Percentiles rank a stretch among this genome's conserved stretches.
phyloP scores from a whole-genome alignment of 306 rosid species.

The Sindora glabra region DNA sequence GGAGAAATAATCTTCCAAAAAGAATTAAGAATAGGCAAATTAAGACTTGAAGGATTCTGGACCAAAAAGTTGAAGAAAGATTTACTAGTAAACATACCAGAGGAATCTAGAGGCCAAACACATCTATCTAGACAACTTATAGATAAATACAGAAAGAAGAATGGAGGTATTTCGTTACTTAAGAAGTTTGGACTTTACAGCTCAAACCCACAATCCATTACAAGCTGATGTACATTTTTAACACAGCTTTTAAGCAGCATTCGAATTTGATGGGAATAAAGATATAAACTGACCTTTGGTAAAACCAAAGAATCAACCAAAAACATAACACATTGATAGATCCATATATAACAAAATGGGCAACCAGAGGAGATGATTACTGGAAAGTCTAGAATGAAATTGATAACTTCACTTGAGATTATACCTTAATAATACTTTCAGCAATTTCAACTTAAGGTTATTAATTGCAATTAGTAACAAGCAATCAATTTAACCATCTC shows the following conservation, averaged over 20 bases:
- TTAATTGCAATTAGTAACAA: background rate
- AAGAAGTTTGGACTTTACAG: background rate
- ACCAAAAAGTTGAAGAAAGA: too few species aligned
- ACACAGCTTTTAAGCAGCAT: background rate
- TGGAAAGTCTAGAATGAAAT: background rate
- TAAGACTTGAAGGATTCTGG: too few species aligned
- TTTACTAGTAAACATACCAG: too few species aligned
- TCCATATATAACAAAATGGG: background rate
- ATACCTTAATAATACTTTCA: background rate
- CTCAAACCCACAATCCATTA: too few species aligned
- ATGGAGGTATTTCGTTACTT: background rate
- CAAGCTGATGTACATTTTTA: background rate
- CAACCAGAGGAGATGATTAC: background rate
- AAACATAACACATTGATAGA: background rate
- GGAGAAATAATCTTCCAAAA: too few species aligned
- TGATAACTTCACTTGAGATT: background rate
- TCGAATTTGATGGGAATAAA: background rate
- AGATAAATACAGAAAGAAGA: background rate
- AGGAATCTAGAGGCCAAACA: too few species aligned
- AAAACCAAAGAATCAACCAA: background rate
- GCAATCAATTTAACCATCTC: constrained; percentile 4
- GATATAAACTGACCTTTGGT: background rate
- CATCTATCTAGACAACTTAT: constrained; percentile 3
- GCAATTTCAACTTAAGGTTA: background rate
- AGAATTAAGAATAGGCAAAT: too few species aligned